These are phyloP conservation scores for Colletotrichum chrysophilum DNA, from an alignment of 2,329 filamentous ascomycete genomes.

Conservation along the genomic window DNA sequence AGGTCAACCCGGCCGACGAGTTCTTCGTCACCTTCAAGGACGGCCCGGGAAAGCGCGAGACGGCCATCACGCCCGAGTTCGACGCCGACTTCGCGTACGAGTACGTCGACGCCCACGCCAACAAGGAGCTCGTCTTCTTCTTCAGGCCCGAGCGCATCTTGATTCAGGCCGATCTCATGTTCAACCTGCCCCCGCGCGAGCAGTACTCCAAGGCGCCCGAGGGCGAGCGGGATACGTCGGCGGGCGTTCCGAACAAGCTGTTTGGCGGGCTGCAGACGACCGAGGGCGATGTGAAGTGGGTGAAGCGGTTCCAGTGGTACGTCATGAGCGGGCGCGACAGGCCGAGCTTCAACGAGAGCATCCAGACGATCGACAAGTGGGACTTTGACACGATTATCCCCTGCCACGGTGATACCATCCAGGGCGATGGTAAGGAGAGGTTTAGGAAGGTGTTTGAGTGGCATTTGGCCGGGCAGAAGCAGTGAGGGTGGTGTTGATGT, in stretches of 20 bases:
- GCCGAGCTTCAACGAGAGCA: constrained; percentile 70
- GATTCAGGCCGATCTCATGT: constrained; percentile 89
- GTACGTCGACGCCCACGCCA: constrained; percentile 79
- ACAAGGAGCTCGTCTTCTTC: constrained; percentile 87
- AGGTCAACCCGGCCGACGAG: constrained; percentile 42
- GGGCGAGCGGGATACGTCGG: constrained; percentile 35
- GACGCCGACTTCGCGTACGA: constrained; percentile 86
- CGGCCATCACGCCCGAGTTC: constrained; percentile 75
- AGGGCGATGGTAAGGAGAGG: constrained; percentile 72
- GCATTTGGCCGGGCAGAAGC: constrained; percentile 64
- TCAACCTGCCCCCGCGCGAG: constrained; percentile 88
- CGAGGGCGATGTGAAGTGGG: constrained; percentile 69
- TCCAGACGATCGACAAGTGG: constrained; percentile 76
- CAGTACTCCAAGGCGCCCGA: constrained; percentile 73
- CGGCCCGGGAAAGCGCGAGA: constrained; percentile 51
- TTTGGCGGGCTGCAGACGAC: constrained; percentile 62
- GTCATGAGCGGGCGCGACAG: constrained; percentile 64
- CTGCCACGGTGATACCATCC: constrained; percentile 91
- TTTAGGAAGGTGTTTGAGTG: constrained; percentile 83
- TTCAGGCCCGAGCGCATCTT: constrained; percentile 81
- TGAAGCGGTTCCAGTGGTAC: constrained; percentile 88
- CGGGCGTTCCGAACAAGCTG: constrained; percentile 32
- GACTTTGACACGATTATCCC: constrained; percentile 86
- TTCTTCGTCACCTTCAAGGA: constrained; percentile 74
- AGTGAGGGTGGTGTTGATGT: not conserved